Base-by-base conservation (phyloP, 2,329 filamentous ascomycete species). In the Neofusicoccum sp. region DNA sequence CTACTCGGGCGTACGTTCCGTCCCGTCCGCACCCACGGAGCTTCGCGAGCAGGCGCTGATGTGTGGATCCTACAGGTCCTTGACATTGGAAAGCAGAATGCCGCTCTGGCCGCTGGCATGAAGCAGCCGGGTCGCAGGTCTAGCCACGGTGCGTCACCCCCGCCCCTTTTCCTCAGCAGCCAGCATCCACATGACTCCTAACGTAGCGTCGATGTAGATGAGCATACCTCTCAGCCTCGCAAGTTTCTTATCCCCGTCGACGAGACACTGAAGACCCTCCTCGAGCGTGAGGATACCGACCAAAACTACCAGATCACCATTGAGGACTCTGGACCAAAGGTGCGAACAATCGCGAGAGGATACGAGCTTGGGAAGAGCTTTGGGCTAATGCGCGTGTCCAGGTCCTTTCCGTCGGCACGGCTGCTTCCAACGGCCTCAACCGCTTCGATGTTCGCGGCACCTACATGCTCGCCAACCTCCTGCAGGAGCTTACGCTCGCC, bases 291-390 rank as follows among this genome's bases (percentile, higher is more conserved):
- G 75, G 95, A 99, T 71, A 96, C 93, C 31, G 93, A 99, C 76
- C 82, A 85, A 61, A 97, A 99, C 75, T 90, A 56, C 82, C 93
- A 98, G 75, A 99, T 99, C 74, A 99, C 95, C 31, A 96, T 98
- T 68, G 95, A 98, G 71, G 95, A 99, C 77, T 84, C 86, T 65
- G 95, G 95, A 0, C 93, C 95, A 53, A 99, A 98, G 83, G 90
- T 89, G 74, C 65, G 71, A 45, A 7, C 24, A 48, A 8, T 24
- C 28, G 34, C 7, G 28, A 33, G 5, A 28, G 33, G 6, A 61
- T 20, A 28, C 36, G 12, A 14, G 41, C 44, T 49, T 26, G 63
- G 34, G 7, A 30, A 44, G 43, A 20, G 12, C 6, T 59, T 3
- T 14, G 2, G 24, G 58, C 47, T 57, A 16, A 3, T 51, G 62